Evolutionary conservation across 441 rosid species (phyloP), one percentile per base, ranked within the genome.

Genomic region (Theobroma grandiflorum): DNA sequence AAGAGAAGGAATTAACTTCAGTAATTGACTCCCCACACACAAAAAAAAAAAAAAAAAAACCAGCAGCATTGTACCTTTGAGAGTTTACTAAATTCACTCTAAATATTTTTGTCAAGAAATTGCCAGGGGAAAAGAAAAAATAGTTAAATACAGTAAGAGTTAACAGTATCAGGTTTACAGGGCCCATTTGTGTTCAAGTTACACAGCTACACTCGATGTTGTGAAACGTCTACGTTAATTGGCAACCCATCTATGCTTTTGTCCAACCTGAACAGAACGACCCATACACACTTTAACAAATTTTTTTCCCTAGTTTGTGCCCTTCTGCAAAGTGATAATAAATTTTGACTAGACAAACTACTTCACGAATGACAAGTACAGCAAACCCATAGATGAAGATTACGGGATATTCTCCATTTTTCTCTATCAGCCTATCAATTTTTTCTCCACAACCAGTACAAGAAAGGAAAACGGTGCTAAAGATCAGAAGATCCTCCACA

Each of bases 401-500:
- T 26, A 33, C 8, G 6, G 61, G 42, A 63, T 18, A n/a, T 40
- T 38, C 31, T 8, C 31, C 49, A 38, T 0, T n/a, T 42, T 69
- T 11, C 7, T 22, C 53, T 20, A 14, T 12, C 35, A 42, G 37
- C 35, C 72, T 42, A 43, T 22, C 55, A 11, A 12, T 68, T 45
- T 49, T 68, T 69, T 26, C 20, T 14, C 57, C 58, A 7, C 7
- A 26, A 7, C 4, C n/a, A 40, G 40, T 47, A 31, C 74, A 69
- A 69, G 7, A 47, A 47, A 47, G 57, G 33, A 47, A 49, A 37
- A 2, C 2, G 3, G 33, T 11, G 26, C 45, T 26, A 49, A 62
- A 49, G 14, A 65, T 33, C 35, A 71, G 22, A 66, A 65, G 43
- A 74, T 73, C 62, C 80, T 81, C 58, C 22, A 2, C 11, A 9